Base-by-base conservation (phyloP, 2,329 filamentous ascomycete genomes). In the Colletotrichum trifolii region DNA sequence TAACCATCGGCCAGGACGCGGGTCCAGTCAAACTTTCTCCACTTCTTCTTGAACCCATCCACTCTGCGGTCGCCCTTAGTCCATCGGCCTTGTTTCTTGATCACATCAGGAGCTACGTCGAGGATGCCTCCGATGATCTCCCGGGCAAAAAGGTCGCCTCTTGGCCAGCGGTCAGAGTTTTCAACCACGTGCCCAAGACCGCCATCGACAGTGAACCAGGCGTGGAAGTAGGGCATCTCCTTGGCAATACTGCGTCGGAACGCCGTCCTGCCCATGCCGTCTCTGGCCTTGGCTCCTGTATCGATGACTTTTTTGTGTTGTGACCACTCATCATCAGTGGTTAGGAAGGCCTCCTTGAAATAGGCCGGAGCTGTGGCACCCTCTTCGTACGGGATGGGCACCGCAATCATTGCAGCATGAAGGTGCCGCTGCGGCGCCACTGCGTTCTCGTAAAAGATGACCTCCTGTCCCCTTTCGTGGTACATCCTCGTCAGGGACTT, bases 171-270 rank as follows among this genome's bases (percentile, higher is more conserved):
- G 53, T 88, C 85, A 35, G 89, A 82, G 71, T 99, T 92, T 78
- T 99, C 96, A 0, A 99, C 92, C 8, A 99, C 83, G 76, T 99
- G 96, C 0, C 93, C 96, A 69, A 99, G 79, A 0, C 96, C 96
- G 2, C 96, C 96, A 74, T 99, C 94, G 1, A 99, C 81, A 56
- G 89, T 87, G 75, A 98, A 98, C 94, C 95, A 99, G 17, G 90
- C 95, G 76, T 99, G 96, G 73, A 99, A 99, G 76, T 99, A 99
- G 0, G 96, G 95, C 92, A 96, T 95, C 81, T 99, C 95, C 79
- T 96, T 97, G 11, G 92, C 93, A 66, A 99, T 83, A 17, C 87
- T 91, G 61, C 89, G 85, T 1, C 95, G 86, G 76, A 99, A 99
- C 2, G 96, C 94, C 57, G 86, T 78, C 73, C 91, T 91, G 0